These are phyloP conservation scores for Taphrina flavorubra DNA, from an alignment of 1,139 yeast genomes.

Conservation along the genomic window DNA sequence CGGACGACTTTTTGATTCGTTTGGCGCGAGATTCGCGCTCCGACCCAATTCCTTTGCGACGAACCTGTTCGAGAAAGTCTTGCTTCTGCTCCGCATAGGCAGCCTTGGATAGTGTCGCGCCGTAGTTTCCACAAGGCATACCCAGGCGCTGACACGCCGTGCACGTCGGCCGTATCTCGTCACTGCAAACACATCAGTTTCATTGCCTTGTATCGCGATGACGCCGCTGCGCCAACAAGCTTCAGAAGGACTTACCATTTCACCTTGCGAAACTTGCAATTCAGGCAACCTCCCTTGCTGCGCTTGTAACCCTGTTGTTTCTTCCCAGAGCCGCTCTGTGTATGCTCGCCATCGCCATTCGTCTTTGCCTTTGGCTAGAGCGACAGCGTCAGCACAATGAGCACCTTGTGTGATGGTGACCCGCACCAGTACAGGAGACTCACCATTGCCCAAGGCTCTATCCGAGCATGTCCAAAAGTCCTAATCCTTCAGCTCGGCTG, in stretches of 20 bases:
- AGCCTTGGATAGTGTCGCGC: constrained; percentile 31
- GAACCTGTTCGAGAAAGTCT: constrained; percentile 31
- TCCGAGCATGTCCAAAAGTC: constrained; percentile 12
- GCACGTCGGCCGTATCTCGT: constrained; percentile 30
- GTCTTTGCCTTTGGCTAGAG: constrained; percentile 27
- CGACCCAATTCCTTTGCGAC: constrained; percentile 14
- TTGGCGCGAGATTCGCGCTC: constrained; percentile 8
- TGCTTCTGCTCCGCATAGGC: constrained; percentile 33
- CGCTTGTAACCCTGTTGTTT: constrained; percentile 32
- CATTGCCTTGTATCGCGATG: too few species aligned
- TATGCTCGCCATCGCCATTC: constrained; percentile 14
- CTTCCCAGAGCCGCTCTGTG: constrained; percentile 24
- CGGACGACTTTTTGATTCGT: constrained; percentile 4
- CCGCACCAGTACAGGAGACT: background rate
- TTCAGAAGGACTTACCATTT: constrained; percentile 16
- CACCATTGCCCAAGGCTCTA: constrained; percentile 11
- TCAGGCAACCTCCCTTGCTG: constrained; percentile 40
- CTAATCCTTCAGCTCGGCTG: constrained; percentile 6
- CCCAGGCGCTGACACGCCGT: constrained; percentile 33
- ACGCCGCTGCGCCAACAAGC: too few species aligned
- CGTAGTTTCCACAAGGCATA: constrained; percentile 33
- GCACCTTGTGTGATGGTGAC: constrained; percentile 5
- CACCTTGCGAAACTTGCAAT: constrained; percentile 39
- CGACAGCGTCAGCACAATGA: constrained; percentile 6
- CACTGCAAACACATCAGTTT: constrained; percentile 17